Percentiles rank a stretch among this genome's conserved stretches.
Conservation (phyloP, 2,329 filamentous ascomycete genomes). For the Elsinoe ampelina region DNA sequence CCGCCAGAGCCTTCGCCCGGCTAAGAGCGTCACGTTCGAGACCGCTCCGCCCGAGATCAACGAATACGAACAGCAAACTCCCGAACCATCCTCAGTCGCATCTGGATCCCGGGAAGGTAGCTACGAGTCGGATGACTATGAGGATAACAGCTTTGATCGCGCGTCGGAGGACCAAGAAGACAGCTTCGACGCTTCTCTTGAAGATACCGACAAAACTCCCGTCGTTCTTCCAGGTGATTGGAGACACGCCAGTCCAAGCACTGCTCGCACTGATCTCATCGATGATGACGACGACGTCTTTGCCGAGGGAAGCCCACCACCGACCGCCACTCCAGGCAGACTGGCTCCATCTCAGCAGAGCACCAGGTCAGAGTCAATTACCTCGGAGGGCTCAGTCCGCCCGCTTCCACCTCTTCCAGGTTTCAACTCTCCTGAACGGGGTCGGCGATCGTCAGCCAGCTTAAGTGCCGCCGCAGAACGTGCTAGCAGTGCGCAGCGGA, state of each 20-base stretch:
- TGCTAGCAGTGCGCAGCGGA: conserved; percentile 56
- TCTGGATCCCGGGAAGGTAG: conserved; percentile 88
- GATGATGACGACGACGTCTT: conserved; percentile 58
- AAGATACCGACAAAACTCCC: conserved; percentile 93
- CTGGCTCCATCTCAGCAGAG: conserved; percentile 43
- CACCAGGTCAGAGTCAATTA: conserved; percentile 60
- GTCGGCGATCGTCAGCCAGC: conserved; percentile 49
- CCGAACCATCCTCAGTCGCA: conserved; percentile 84
- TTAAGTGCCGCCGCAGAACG: conserved; percentile 64
- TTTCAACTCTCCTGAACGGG: conserved; percentile 48
- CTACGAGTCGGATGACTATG: conserved; percentile 70
- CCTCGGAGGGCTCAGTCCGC: conserved; percentile 70
- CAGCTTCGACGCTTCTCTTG: conserved; percentile 90
- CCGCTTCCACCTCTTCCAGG: conserved; percentile 80
- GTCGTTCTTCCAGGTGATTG: conserved; percentile 97
- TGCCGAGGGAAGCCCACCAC: conserved; percentile 53
- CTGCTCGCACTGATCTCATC: conserved; percentile 45
- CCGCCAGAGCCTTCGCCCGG: conserved; percentile 65
- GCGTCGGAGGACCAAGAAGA: conserved; percentile 52
- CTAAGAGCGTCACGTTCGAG: conserved; percentile 97
- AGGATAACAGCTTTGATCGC: conserved; percentile 55
- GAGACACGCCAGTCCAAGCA: conserved; percentile 65
- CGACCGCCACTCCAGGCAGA: conserved; percentile 37
- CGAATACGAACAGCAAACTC: conserved; percentile 96
- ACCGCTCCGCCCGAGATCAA: conserved; percentile 87